Evolutionary conservation across 768 basidiomycete species (phyloP), one percentile per base, ranked within the genome.

Genomic region (Vararia minispora): DNA sequence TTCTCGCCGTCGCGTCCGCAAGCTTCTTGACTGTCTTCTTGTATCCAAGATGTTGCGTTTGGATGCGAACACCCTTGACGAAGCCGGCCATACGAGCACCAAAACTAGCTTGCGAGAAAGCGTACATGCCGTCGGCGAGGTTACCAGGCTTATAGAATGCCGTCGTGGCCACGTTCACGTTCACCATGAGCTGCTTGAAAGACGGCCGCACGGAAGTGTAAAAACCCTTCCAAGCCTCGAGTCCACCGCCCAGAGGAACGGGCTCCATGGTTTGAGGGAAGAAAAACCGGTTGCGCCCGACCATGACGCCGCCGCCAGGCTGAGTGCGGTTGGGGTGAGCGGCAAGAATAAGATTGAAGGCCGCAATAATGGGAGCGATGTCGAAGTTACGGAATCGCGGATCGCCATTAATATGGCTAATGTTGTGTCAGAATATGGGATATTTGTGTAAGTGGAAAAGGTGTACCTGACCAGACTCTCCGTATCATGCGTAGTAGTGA

Each of bases 11-110:
- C 14, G 58, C 33, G 17, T 62, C 60, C 10, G 64, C 62, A 11
- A 82, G 52, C 2, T 56, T 56, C 54, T 79, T 80, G 42, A 89
- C 67, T 0, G 77, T 75, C 59, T 85, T 88, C 52, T 63, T 73
- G 50, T 85, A 79, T n/a, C 75, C 74, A 11, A 89, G 64, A 57
- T 88, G 84, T 2, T 56, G 67, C 1, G 83, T 74, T 52, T 64
- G 66, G 33, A 89, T 61, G 27, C 86, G 64, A 2, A 87, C 67
- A 6, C 80, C 71, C 42, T 66, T 74, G 28, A 72, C 77, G 46
- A 85, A 88, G 0, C 58, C 71, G n/a, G 62, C 63, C 24, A 66
- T 52, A 18, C 75, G 69, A 3, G 74, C 82, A 10, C 76, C 74
- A 44, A 72, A 78, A 42, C 70, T 75, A 4, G 68, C 64, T 1